Base-by-base conservation (phyloP, 495 filamentous ascomycete genomes). In the Tetracladium marchalianum region DNA sequence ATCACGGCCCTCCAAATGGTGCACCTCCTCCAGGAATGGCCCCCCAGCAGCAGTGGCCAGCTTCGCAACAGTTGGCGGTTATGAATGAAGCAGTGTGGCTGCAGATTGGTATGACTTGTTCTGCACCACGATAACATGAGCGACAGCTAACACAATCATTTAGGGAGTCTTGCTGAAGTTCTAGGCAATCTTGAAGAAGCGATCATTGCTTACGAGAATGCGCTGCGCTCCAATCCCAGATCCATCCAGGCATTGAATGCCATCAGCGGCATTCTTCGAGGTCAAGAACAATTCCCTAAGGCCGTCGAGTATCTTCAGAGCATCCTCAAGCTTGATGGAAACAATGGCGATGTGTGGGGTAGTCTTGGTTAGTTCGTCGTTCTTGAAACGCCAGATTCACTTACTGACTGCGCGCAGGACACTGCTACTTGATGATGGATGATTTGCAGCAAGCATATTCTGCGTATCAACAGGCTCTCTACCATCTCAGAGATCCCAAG, bases 351-450 rank as follows among this genome's bases (percentile, higher is more conserved):
- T 66, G 88, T 90, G 16, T 97, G 92, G 92, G 89, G 93, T 11
- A 95, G 88, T 55, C 68, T 96, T 31, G 90, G 87, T 90, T 16
- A 39, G 72, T 44, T 71, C 62, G 49, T 12, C 15, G 17, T 5
- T 1, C 3, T 35, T 40, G 5, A 27, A 7, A 27, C 18, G 3
- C 22, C 11, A 11, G 18, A 22, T 35, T 39, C 11, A 33, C 2
- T 10, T 33, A 39, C 47, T 60, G 46, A 58, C 47, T 7, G 45
- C 49, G 17, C 46, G 15, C 84, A 59, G 87, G 90, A 3, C 93
- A 97, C 65, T 97, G 92, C 63, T 93, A 87, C 58, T 71, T 99
- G 17, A 99, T 99, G 92, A 95, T 97, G 89, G 92, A 99, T 53
- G 90, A 99, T 54, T 63, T 99, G 31, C 92, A 97, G 63, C 86